Evolutionary conservation across 1,284 basidiomycete genomes (phyloP).

Genomic region (Trametes pubescens): DNA sequence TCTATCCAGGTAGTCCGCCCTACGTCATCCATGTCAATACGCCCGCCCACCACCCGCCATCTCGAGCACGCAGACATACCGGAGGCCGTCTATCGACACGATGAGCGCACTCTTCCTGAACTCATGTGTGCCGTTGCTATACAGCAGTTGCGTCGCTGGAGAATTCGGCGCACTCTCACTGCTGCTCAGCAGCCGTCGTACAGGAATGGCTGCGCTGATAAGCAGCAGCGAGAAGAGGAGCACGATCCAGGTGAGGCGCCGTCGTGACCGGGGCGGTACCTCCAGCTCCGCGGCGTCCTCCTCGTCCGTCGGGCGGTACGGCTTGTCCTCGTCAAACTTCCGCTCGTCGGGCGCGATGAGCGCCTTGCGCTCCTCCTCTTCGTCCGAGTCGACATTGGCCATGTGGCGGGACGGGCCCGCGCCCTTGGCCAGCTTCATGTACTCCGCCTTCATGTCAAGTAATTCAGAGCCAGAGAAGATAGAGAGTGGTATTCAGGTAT

Average conservation of each 20-base stretch:
- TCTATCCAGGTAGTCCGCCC: conserved; percentile 85
- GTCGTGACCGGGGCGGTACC: conserved; percentile 33
- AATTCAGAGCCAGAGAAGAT: neutral
- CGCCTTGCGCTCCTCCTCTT: conserved; percentile 51
- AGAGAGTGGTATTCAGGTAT: neutral
- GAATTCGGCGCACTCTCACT: conserved; percentile 33
- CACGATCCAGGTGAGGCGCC: conserved; percentile 50
- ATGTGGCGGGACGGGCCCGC: conserved; percentile 17
- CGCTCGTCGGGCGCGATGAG: conserved; percentile 46
- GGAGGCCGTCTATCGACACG: conserved; percentile 87
- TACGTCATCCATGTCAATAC: conserved; percentile 37
- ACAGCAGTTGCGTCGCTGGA: conserved; percentile 44
- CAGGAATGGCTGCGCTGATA: conserved; percentile 26
- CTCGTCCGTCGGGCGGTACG: conserved; percentile 31
- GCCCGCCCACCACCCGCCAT: neutral
- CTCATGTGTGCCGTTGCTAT: conserved; percentile 79
- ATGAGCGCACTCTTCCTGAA: conserved; percentile 84
- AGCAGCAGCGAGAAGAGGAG: conserved; percentile 50
- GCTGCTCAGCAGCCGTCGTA: conserved; percentile 29
- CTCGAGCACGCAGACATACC: conserved; percentile 52
- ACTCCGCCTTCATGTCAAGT: conserved; percentile 22
- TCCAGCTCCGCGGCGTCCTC: conserved; percentile 38
- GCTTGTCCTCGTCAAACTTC: conserved; percentile 29
- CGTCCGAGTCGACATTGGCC: conserved; percentile 6
- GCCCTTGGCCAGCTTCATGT: conserved; percentile 14